A percentile compares a stretch with the other conserved stretches of the same genome.
These are phyloP conservation scores for Petunia hybrid DNA, from an alignment of 305 asterid species.

Conservation along the genomic window DNA sequence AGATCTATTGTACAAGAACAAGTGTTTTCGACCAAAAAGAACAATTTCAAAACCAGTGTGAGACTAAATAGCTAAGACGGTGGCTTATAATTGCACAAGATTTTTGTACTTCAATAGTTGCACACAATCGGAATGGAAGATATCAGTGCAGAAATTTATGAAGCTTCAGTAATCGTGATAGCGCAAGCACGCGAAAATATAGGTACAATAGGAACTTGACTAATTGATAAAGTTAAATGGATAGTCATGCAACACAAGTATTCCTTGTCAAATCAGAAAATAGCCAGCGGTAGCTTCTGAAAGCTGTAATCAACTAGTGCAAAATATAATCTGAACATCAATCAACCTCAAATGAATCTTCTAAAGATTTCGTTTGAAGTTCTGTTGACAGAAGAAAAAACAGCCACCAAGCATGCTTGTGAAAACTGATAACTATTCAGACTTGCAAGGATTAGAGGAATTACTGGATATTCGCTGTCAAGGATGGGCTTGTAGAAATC, in stretches of 20 bases:
- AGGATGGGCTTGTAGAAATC: conserved; percentile 99
- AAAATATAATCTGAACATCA: background rate
- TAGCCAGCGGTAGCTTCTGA: background rate
- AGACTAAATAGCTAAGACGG: background rate
- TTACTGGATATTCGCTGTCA: conserved; percentile 99
- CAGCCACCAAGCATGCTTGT: background rate
- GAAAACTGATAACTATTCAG: conserved; percentile 18
- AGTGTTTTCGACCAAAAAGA: background rate
- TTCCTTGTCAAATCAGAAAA: background rate
- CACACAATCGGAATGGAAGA: conserved; percentile 11
- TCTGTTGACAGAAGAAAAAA: background rate
- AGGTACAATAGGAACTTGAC: background rate
- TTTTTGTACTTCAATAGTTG: background rate
- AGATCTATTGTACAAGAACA: background rate
- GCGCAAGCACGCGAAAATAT: background rate
- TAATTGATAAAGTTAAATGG: background rate
- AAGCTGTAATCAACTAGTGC: background rate
- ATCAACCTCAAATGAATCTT: background rate
- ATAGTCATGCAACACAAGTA: background rate
- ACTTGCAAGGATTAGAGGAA: conserved; percentile 30
- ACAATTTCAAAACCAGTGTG: background rate
- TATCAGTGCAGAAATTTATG: background rate
- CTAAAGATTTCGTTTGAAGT: background rate
- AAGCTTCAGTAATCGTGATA: background rate
- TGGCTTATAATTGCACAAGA: background rate